phyloP scores from a whole-genome alignment of 148 eudicot genomes.

The Drosera capensis region DNA sequence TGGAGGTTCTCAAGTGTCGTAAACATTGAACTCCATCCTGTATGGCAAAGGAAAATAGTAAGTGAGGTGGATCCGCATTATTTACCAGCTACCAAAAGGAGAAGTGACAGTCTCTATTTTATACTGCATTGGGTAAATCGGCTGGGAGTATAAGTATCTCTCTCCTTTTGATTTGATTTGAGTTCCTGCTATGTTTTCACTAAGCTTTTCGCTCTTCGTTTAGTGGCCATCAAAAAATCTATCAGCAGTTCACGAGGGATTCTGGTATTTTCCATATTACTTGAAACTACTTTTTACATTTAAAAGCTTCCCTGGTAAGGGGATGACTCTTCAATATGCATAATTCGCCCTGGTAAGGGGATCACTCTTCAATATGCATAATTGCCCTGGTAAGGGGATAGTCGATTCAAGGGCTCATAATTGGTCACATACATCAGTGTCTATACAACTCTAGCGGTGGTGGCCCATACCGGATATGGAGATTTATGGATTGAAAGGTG shows the following conservation, averaged over 20 bases:
- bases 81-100: conserved; percentile 38
- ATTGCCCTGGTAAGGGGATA: conserved; percentile 77
- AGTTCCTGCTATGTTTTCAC: conserved; percentile 32
- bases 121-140: conserved; percentile 51
- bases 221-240: conserved; percentile 45
- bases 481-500: conserved; percentile 81
- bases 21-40: conserved; percentile 13
- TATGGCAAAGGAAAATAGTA: background rate
- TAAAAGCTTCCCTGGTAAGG: conserved; percentile 78
- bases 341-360: conserved; percentile 81
- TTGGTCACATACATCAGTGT: conserved; percentile 39
- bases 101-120: conserved; percentile 22
- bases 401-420: conserved; percentile 42
- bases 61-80: conserved; percentile 21
- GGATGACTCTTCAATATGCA: conserved; percentile 22
- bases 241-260: conserved; percentile 55
- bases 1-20: too few species aligned
- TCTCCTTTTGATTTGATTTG: conserved; percentile 22
- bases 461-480: conserved; percentile 53
- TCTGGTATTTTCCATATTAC: conserved; percentile 45
- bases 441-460: conserved; percentile 58
- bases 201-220: conserved; percentile 38
- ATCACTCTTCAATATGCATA: conserved; percentile 11
- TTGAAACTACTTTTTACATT: conserved; percentile 12
- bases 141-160: conserved; percentile 56